Percentiles rank a stretch among this genome's conserved stretches.
phyloP scores from a whole-genome alignment of 257 asterid species.

The Scutellaria minor region DNA sequence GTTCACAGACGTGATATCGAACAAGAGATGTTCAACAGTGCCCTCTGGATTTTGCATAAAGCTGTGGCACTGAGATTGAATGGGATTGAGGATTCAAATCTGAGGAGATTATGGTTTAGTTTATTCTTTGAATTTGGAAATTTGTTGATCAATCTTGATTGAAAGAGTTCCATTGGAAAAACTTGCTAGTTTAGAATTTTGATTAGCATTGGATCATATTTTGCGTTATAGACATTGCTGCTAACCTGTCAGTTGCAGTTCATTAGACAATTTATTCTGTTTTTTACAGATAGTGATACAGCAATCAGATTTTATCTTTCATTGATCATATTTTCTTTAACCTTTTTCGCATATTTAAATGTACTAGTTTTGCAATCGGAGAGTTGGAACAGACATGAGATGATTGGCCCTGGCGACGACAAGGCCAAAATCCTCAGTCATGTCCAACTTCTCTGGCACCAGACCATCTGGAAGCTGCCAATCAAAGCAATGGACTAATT shows the following conservation, averaged over 20 bases:
- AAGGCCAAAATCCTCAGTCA: no score
- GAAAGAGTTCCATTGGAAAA: slow-evolving; percentile 19
- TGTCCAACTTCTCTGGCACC: no score
- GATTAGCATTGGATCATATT: background rate
- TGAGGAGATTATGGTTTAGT: background rate
- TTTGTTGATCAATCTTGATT: slow-evolving; percentile 34
- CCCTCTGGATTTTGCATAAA: slow-evolving; percentile 83
- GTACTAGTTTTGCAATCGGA: no score
- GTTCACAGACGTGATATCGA: slow-evolving; percentile 64
- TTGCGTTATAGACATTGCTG: background rate
- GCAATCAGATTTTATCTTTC: background rate
- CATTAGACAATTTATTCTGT: background rate
- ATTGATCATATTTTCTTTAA: background rate
- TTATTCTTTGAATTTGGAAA: background rate
- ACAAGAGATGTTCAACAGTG: slow-evolving; percentile 56
- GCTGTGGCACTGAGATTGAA: slow-evolving; percentile 74
- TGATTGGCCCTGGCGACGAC: no score
- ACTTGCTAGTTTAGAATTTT: background rate
- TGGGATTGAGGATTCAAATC: no score
- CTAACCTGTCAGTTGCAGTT: background rate
- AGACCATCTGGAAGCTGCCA: no score
- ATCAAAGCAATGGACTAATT: no score
- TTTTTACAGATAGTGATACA: background rate
- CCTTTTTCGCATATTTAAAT: no score
- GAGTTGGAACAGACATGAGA: no score